Percentiles rank a stretch among this genome's conserved stretches.
Evolutionary conservation across 169 alveolate species (phyloP).

Genomic region (Cryptosporidium canis): DNA sequence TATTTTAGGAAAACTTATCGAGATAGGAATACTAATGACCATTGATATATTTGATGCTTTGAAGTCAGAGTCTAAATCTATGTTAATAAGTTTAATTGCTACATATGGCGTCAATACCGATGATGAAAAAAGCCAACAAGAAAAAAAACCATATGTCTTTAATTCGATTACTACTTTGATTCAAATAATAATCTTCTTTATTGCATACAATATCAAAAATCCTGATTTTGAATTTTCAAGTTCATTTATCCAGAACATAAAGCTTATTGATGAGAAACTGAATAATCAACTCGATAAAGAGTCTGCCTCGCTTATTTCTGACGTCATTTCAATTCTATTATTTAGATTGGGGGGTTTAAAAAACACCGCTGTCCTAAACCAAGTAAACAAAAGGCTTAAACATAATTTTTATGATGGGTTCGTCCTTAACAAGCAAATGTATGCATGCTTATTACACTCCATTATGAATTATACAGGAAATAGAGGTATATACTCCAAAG

Average conservation of each 20-base stretch:
- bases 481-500: not conserved
- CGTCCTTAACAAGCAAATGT: not conserved
- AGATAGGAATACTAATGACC: not conserved
- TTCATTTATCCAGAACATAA: not conserved
- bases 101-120: not conserved
- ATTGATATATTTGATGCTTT: not conserved
- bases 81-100: not conserved
- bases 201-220: not conserved
- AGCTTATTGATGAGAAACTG: conserved; percentile 13
- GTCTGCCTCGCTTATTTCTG: conserved; percentile 9
- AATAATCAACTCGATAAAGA: not conserved
- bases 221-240: conserved; percentile 8
- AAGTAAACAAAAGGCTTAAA: conserved; percentile 5
- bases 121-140: not conserved
- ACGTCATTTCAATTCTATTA: not conserved
- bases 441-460: conserved; percentile 17
- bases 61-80: not conserved
- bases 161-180: conserved; percentile 24
- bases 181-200: not conserved
- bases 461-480: conserved; percentile 1
- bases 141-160: not conserved
- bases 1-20: not conserved
- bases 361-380: not conserved
- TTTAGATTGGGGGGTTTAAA: conserved; percentile 13
- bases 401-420: not conserved